Percentiles rank a stretch among this genome's conserved stretches.
Conservation (phyloP, 169 alveolate species). For the Plasmodium blacklocki region DNA sequence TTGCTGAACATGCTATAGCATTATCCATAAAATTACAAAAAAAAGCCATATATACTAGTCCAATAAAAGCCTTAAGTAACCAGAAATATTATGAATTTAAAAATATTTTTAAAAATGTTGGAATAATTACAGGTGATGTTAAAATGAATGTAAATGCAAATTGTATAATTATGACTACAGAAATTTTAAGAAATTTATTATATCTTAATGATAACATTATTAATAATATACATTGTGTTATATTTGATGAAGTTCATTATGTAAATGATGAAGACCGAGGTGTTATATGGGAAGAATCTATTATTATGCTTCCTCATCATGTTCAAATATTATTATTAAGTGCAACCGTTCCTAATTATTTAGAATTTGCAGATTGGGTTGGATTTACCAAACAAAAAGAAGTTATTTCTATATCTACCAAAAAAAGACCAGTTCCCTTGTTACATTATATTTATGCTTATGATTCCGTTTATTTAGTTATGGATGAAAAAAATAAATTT, state of each 20-base stretch:
- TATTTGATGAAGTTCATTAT: constrained; percentile 99
- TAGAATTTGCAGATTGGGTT: constrained; percentile 99
- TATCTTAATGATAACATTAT: constrained; percentile 90
- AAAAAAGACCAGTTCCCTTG: constrained; percentile 97
- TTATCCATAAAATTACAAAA: constrained; percentile 93
- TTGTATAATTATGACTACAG: constrained; percentile 99
- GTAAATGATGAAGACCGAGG: constrained; percentile 97
- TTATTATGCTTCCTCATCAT: constrained; percentile 94
- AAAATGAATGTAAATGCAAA: constrained; percentile 95
- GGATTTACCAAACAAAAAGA: constrained; percentile 93
- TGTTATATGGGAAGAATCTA: constrained; percentile 99
- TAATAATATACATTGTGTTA: constrained; percentile 95
- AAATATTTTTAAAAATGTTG: constrained; percentile 92
- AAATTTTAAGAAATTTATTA: constrained; percentile 94
- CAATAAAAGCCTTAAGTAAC: constrained; percentile 98
- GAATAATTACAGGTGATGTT: constrained; percentile 99
- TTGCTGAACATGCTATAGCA: constrained; percentile 99
- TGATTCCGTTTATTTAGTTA: constrained; percentile 53
- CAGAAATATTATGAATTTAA: constrained; percentile 96
- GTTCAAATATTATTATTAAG: constrained; percentile 95
- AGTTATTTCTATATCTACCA: constrained; percentile 95
- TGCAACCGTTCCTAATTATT: constrained; percentile 99
- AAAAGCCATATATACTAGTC: constrained; percentile 98
- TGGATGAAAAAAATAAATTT: constrained; percentile 76
- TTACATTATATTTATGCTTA: constrained; percentile 92